phyloP scores from a whole-genome alignment of 2,329 filamentous ascomycete species.

The Hymenoscyphus occultus region DNA sequence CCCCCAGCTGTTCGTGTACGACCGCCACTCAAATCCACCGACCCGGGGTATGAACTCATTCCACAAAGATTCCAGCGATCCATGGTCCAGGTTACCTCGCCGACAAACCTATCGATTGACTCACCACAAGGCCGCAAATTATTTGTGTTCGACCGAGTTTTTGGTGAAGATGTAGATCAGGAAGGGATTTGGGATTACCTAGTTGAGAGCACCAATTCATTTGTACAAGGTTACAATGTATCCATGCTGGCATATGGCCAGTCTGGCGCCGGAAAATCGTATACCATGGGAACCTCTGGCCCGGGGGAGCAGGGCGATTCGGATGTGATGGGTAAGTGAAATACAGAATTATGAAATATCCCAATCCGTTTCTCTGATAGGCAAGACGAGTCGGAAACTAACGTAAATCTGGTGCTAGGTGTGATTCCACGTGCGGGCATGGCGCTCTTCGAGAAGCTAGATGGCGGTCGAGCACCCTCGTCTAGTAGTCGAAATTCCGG shows the following conservation, averaged over 20 bases:
- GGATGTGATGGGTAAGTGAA: slow-evolving; percentile 70
- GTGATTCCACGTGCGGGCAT: slow-evolving; percentile 91
- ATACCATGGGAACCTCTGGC: slow-evolving; percentile 96
- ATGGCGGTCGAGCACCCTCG: slow-evolving; percentile 48
- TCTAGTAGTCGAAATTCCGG: slow-evolving; percentile 63
- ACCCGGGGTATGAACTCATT: slow-evolving; percentile 92
- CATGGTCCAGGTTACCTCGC: slow-evolving; percentile 84
- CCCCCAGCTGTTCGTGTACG: slow-evolving; percentile 81
- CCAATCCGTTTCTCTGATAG: neutral
- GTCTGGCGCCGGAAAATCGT: slow-evolving; percentile 96
- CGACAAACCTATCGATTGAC: slow-evolving; percentile 84
- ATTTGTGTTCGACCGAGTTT: slow-evolving; percentile 96
- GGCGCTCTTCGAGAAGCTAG: slow-evolving; percentile 83
- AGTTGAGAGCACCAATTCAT: slow-evolving; percentile 82
- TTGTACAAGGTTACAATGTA: slow-evolving; percentile 96
- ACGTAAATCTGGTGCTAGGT: slow-evolving; percentile 49
- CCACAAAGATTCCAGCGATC: slow-evolving; percentile 92
- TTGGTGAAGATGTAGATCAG: slow-evolving; percentile 77
- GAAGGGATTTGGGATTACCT: slow-evolving; percentile 94
- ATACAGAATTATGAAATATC: neutral
- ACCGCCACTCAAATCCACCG: slow-evolving; percentile 75
- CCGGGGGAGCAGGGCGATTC: slow-evolving; percentile 70
- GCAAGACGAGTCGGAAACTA: slow-evolving; percentile 16
- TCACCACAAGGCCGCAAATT: slow-evolving; percentile 89
- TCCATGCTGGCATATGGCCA: slow-evolving; percentile 96